A percentile compares a stretch with the other conserved stretches of the same genome.
Conservation (phyloP, 371 early-diverging fungal genomes). For the Haplosporangium sp. region DNA sequence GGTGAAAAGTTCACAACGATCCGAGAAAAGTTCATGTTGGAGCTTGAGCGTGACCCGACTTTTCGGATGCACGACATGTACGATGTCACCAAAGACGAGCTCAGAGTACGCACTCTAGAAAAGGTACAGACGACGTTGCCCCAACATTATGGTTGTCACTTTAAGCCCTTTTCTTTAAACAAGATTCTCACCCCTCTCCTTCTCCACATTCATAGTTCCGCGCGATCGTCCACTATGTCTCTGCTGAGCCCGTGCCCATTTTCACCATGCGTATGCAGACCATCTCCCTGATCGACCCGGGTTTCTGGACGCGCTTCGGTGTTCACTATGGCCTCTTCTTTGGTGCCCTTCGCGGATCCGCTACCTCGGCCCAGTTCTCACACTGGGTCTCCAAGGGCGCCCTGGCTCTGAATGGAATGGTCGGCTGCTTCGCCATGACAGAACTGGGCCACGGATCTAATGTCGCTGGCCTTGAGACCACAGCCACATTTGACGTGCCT, state of each 20-base stretch:
- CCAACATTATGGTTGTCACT: background rate
- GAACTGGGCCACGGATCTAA: slow-evolving; percentile 93
- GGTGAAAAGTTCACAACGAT: slow-evolving; percentile 74
- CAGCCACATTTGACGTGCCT: slow-evolving; percentile 88
- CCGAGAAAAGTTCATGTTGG: slow-evolving; percentile 85
- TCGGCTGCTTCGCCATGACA: slow-evolving; percentile 95
- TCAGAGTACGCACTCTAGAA: slow-evolving; percentile 90
- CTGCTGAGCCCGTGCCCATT: slow-evolving; percentile 77
- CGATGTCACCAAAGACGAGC: slow-evolving; percentile 79
- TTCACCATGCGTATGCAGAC: slow-evolving; percentile 87
- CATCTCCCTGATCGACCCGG: slow-evolving; percentile 85
- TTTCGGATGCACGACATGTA: slow-evolving; percentile 86
- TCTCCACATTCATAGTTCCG: slow-evolving; percentile 60
- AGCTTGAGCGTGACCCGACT: slow-evolving; percentile 90
- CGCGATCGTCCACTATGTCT: slow-evolving; percentile 78
- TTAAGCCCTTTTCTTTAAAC: background rate
- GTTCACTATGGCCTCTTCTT: slow-evolving; percentile 94
- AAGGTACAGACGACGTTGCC: slow-evolving; percentile 61
- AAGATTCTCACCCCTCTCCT: background rate
- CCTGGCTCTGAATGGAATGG: slow-evolving; percentile 79
- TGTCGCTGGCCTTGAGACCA: slow-evolving; percentile 93
- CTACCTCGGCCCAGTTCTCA: slow-evolving; percentile 85
- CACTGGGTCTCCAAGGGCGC: slow-evolving; percentile 94
- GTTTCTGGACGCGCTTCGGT: slow-evolving; percentile 93
- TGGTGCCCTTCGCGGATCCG: slow-evolving; percentile 89